Percentiles rank a stretch among this genome's conserved stretches.
Evolutionary conservation across 164 flowering plant genomes (phyloP).

Genomic region (Aristolochia contorta): DNA sequence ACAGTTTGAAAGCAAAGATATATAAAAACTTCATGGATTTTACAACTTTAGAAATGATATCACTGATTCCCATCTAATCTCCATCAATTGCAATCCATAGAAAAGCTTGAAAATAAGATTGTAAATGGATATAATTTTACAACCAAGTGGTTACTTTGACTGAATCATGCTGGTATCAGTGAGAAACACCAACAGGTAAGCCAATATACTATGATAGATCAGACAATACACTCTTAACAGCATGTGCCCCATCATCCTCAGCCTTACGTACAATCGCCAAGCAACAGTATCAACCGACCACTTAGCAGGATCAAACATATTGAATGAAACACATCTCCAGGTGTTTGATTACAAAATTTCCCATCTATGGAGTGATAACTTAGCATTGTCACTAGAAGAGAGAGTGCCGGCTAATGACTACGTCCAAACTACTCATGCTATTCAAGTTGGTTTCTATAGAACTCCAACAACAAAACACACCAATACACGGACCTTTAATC

Average conservation of each 20-base stretch:
- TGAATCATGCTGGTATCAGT: constrained; percentile 63
- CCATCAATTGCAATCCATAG: constrained; percentile 54
- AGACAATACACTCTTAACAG: no score
- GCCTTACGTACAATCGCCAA: no score
- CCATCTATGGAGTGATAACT: background rate
- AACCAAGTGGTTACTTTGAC: constrained; percentile 45
- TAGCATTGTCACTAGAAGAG: background rate
- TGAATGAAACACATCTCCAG: constrained; percentile 27
- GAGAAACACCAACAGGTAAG: constrained; percentile 74
- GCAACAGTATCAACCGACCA: no score
- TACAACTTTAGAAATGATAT: constrained; percentile 20
- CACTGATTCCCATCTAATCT: constrained; percentile 63
- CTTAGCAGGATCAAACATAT: constrained; percentile 27
- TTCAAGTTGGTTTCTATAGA: no score
- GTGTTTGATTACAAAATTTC: background rate
- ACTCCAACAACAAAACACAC: no score
- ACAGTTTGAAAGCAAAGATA: no score
- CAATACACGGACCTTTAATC: no score
- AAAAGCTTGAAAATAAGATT: constrained; percentile 64
- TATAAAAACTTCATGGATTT: no score
- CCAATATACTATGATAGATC: constrained; percentile 43
- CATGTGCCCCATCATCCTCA: no score
- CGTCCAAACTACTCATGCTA: background rate
- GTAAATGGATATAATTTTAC: constrained; percentile 46
- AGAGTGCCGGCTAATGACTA: background rate